phyloP scores from a whole-genome alignment of 2,329 filamentous ascomycete genomes.

The Gaeumannomyces tritici region DNA sequence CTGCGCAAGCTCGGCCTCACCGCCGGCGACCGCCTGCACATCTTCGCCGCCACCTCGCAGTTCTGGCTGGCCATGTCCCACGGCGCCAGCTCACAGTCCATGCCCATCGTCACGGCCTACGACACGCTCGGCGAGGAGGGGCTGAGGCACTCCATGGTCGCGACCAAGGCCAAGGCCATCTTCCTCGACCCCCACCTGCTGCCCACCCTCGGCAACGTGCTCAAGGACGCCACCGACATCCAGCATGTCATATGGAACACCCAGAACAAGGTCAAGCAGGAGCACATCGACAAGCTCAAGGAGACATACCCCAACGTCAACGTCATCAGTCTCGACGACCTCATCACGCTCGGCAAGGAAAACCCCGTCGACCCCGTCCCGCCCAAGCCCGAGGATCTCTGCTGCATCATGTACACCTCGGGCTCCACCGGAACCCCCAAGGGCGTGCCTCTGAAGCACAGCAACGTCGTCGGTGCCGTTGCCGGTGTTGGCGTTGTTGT shows the following conservation, averaged over 20 bases:
- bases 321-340: constrained; percentile 40
- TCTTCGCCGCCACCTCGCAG: constrained; percentile 65
- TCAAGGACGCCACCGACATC: constrained; percentile 40
- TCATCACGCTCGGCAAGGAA: constrained; percentile 44
- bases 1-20: constrained; percentile 63
- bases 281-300: constrained; percentile 38
- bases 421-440: constrained; percentile 77
- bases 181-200: constrained; percentile 66
- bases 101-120: constrained; percentile 78
- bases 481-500: constrained; percentile 72
- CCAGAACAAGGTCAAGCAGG: constrained; percentile 41
- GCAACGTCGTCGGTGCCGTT: constrained; percentile 64
- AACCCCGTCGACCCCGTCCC: constrained; percentile 60
- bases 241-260: constrained; percentile 44
- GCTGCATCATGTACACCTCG: constrained; percentile 66
- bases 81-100: constrained; percentile 58
- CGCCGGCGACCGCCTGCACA: constrained; percentile 62
- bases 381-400: constrained; percentile 63
- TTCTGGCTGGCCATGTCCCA: constrained; percentile 43
- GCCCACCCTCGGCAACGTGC: constrained; percentile 42
- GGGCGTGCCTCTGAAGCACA: constrained; percentile 69
- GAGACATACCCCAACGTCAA: constrained; percentile 36
- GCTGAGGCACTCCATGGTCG: constrained; percentile 62
- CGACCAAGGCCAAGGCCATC: constrained; percentile 62
- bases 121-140: constrained; percentile 72